Base-by-base conservation (phyloP, 78 protist genomes). In the Dictyostelium firmibasis region DNA sequence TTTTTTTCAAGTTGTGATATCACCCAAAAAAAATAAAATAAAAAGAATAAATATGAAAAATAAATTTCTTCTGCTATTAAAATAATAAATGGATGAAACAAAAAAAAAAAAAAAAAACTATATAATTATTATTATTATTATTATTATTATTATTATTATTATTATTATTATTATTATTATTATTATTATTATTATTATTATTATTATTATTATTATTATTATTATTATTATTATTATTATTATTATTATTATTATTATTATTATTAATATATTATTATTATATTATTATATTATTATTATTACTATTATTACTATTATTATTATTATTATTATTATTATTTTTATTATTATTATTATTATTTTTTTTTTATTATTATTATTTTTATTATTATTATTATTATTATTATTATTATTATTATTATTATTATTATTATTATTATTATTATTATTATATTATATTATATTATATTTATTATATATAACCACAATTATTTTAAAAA, bases 261-360 rank as follows among this genome's bases (percentile, higher is more conserved):
- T 50, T 50, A 69, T 29, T 16, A 50, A 16, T 50, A 16, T 14
- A 50, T 50, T 50, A 44, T 8, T 8, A 8, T 50, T 50, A n/a
- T n/a, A n/a, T 50, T 69, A 69, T 50, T 5, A 50, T 16, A 16
- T 4, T 50, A 50, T 50, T 50, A 16, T 50, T 50, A 50, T 50
- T 50, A 50, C 16, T 50, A 69, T 29, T n/a, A 29, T 29, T 29
- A 25, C 11, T 29, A 69, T 69, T 29, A 69, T 69, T 29, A 29
- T 69, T 69, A 25, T 69, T 69, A 69, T 69, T 69, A 69, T 69
- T 69, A 69, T 69, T 69, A 69, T 69, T 69, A 69, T 69, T 69
- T 25, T 69, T 69, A 69, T 69, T 69, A 69, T 29, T 69, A 69
- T 29, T 69, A 29, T 29, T 29, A 69, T 29, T 69, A 29, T 29